phyloP scores from a whole-genome alignment of 768 basidiomycete species.

The Mycena rebaudengoi region DNA sequence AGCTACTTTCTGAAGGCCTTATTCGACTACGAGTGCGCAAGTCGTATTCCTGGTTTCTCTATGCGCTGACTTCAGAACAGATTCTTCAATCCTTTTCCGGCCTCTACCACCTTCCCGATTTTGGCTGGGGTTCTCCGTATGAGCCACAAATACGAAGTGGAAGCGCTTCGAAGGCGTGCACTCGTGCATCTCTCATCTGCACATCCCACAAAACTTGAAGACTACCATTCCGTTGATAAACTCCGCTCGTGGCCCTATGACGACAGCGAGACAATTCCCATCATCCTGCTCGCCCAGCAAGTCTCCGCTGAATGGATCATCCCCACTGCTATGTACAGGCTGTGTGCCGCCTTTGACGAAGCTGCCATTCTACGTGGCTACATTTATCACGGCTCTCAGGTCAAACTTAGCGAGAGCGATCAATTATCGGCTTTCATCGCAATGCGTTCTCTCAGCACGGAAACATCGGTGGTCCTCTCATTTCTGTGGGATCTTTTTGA shows the following conservation, averaged over 20 bases:
- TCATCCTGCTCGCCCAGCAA: neutral
- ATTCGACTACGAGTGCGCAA: neutral
- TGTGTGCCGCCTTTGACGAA: neutral
- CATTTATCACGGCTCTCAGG: too few relatives aligned
- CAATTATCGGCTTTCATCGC: too few relatives aligned
- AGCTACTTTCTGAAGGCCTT: constrained; percentile 1
- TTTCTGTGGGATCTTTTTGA: too few relatives aligned
- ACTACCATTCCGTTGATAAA: too few relatives aligned
- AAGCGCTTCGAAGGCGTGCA: neutral
- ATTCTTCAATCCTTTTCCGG: constrained; percentile 3
- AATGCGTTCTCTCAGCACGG: too few relatives aligned
- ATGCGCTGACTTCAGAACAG: neutral
- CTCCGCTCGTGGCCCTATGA: neutral
- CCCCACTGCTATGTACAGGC: neutral
- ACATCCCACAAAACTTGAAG: neutral
- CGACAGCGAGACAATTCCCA: neutral
- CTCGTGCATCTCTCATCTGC: neutral
- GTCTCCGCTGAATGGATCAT: constrained; percentile 1
- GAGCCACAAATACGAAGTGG: constrained; percentile 7
- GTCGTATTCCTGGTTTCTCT: neutral
- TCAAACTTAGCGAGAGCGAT: too few relatives aligned
- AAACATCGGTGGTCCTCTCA: too few relatives aligned
- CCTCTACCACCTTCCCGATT: neutral
- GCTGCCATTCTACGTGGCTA: neutral
- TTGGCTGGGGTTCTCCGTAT: neutral